phyloP scores from a whole-genome alignment of 192 early-diverging fungal species.

The Linnemannia zychae region DNA sequence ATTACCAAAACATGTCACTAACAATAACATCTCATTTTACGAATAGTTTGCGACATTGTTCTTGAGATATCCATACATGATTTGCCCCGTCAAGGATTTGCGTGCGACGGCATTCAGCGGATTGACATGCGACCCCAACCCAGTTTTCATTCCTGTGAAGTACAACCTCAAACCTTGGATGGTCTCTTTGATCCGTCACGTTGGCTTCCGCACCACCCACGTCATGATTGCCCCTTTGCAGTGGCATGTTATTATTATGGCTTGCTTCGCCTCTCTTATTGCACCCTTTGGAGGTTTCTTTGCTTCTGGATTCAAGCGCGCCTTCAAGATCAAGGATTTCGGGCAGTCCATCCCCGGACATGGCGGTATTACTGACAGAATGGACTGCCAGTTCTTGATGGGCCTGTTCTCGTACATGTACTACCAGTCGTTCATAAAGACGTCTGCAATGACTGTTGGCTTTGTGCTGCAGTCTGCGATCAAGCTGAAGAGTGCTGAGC shows the following conservation, averaged over 20 bases:
- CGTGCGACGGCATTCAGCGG: slow-evolving; percentile 62
- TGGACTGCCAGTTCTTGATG: slow-evolving; percentile 99
- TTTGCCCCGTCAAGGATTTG: slow-evolving; percentile 71
- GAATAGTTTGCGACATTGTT: slow-evolving; percentile 62
- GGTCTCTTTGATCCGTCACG: slow-evolving; percentile 48
- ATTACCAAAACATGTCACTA: not conserved
- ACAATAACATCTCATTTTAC: not conserved
- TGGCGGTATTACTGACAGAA: slow-evolving; percentile 96
- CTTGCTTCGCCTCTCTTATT: slow-evolving; percentile 93
- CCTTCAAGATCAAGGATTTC: slow-evolving; percentile 98
- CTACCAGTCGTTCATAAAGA: slow-evolving; percentile 88
- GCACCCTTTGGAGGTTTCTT: slow-evolving; percentile 99
- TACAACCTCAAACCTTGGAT: slow-evolving; percentile 61
- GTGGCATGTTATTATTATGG: slow-evolving; percentile 89
- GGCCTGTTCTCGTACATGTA: slow-evolving; percentile 94
- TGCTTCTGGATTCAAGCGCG: slow-evolving; percentile 95
- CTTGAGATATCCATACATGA: slow-evolving; percentile 69
- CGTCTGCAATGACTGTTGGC: slow-evolving; percentile 52
- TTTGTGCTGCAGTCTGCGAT: slow-evolving; percentile 46
- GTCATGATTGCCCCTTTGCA: slow-evolving; percentile 87
- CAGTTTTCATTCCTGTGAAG: slow-evolving; percentile 65
- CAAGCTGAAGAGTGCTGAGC: slow-evolving; percentile 50
- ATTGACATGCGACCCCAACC: slow-evolving; percentile 68
- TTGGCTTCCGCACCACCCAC: slow-evolving; percentile 44
- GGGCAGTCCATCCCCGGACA: slow-evolving; percentile 97